Evolutionary conservation across 306 rosid species (phyloP).

Genomic region (Benincasa hispida): DNA sequence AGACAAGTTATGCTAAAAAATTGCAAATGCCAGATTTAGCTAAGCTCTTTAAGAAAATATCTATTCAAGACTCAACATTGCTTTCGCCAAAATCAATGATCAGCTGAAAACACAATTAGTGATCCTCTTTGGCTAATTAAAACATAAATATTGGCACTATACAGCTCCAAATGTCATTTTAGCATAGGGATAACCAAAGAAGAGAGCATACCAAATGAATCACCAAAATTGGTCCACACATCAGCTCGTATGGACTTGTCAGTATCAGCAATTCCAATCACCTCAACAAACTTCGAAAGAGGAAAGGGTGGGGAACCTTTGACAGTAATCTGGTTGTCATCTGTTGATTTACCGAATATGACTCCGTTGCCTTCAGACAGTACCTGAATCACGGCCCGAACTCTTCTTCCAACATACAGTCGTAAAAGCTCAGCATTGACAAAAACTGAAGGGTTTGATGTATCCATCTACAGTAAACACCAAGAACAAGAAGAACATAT

Average conservation of each 20-base stretch:
- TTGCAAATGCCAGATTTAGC: background rate
- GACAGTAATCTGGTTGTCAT: slow-evolving; percentile 52
- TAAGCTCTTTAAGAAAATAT: background rate
- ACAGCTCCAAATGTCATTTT: background rate
- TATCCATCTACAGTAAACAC: slow-evolving; percentile 34
- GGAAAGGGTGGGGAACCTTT: slow-evolving; percentile 49
- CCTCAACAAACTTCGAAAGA: slow-evolving; percentile 65
- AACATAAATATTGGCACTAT: background rate
- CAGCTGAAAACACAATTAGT: background rate
- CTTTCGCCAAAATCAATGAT: background rate
- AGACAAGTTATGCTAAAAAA: background rate
- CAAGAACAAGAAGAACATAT: background rate
- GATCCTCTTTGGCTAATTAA: background rate
- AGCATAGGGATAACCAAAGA: background rate
- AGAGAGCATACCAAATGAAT: slow-evolving; percentile 43
- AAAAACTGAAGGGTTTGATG: slow-evolving; percentile 62
- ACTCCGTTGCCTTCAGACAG: slow-evolving; percentile 33
- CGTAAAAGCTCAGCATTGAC: slow-evolving; percentile 66
- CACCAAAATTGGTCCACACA: slow-evolving; percentile 79
- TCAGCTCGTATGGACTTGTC: slow-evolving; percentile 75
- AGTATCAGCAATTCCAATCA: slow-evolving; percentile 68
- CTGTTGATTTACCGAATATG: slow-evolving; percentile 61
- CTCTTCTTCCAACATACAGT: slow-evolving; percentile 53
- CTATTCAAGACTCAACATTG: background rate
- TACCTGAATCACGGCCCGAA: slow-evolving; percentile 70